These are phyloP conservation scores for Dryas octopetala DNA, from an alignment of 306 rosid species.

Conservation along the genomic window DNA sequence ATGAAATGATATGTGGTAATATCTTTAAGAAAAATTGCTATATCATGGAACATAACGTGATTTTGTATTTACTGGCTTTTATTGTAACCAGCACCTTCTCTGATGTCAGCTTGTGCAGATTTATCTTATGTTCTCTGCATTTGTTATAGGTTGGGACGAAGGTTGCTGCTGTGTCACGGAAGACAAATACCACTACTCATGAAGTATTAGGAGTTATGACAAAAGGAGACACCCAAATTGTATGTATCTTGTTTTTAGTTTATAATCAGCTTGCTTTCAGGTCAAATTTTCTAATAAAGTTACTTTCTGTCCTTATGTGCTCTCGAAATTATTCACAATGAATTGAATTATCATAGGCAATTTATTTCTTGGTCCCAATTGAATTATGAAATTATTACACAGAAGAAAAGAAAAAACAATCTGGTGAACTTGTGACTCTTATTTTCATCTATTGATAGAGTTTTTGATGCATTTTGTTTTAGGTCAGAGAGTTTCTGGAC, in stretches of 20 bases:
- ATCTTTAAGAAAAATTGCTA: background rate
- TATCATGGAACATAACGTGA: background rate
- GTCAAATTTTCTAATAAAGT: background rate
- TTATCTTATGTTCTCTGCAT: constrained; percentile 14
- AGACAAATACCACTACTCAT: constrained; percentile 96
- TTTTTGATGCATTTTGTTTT: background rate
- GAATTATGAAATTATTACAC: background rate
- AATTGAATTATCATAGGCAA: background rate
- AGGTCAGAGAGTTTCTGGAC: too few relatives aligned
- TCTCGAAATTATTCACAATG: background rate
- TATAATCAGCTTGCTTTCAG: constrained; percentile 9
- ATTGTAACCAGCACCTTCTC: constrained; percentile 6
- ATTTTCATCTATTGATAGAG: background rate
- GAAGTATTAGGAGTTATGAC: constrained; percentile 91
- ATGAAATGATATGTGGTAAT: background rate
- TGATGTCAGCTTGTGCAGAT: constrained; percentile 9
- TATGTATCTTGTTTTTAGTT: constrained; percentile 38
- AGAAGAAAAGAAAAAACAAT: background rate
- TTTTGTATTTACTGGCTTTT: constrained; percentile 13
- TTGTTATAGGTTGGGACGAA: constrained; percentile 82
- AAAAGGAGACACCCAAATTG: constrained; percentile 84
- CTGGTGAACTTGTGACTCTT: background rate
- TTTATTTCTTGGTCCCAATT: background rate
- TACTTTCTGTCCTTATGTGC: background rate
- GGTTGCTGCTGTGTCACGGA: constrained; percentile 93